Conservation (phyloP, 345 rosid species). For the Gossypium mustelinum region DNA sequence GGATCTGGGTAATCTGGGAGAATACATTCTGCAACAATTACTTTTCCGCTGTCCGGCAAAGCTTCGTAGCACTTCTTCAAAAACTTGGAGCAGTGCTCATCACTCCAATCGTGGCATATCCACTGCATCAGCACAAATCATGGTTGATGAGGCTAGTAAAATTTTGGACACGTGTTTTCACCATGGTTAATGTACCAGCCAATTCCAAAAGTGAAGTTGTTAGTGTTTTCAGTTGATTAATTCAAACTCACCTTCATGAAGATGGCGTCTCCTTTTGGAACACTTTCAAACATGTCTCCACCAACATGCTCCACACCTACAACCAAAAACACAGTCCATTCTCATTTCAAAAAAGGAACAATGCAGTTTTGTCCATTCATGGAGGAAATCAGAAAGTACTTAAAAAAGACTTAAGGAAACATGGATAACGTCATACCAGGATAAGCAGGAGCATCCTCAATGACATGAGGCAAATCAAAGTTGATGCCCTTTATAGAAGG, state of each 20-base stretch:
- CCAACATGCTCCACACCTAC: slow-evolving; percentile 79
- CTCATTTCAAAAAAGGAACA: not conserved
- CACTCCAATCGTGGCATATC: slow-evolving; percentile 96
- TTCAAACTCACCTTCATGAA: slow-evolving; percentile 75
- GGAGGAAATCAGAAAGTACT: not conserved
- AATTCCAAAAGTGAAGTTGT: no score
- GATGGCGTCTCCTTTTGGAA: slow-evolving; percentile 81
- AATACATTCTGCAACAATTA: slow-evolving; percentile 66
- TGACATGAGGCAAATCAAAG: slow-evolving; percentile 82
- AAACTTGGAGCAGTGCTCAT: slow-evolving; percentile 60
- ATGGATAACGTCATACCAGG: slow-evolving; percentile 39
- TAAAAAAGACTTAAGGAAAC: not conserved
- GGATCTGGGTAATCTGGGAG: slow-evolving; percentile 76
- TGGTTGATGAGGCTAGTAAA: not conserved
- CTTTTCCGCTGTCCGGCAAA: slow-evolving; percentile 69
- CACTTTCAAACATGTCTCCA: slow-evolving; percentile 84
- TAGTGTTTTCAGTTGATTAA: not conserved
- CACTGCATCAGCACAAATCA: slow-evolving; percentile 38
- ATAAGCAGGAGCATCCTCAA: slow-evolving; percentile 55
- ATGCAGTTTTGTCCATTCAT: not conserved
- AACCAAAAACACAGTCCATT: slow-evolving; percentile 4
- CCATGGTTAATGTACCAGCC: not conserved
- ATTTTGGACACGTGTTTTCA: not conserved
- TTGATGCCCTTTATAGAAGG: slow-evolving; percentile 75
- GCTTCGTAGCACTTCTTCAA: slow-evolving; percentile 74